These are phyloP conservation scores for Echinochloa phyllopogon DNA, from an alignment of 176 grass and related monocot species.

Conservation along the genomic window DNA sequence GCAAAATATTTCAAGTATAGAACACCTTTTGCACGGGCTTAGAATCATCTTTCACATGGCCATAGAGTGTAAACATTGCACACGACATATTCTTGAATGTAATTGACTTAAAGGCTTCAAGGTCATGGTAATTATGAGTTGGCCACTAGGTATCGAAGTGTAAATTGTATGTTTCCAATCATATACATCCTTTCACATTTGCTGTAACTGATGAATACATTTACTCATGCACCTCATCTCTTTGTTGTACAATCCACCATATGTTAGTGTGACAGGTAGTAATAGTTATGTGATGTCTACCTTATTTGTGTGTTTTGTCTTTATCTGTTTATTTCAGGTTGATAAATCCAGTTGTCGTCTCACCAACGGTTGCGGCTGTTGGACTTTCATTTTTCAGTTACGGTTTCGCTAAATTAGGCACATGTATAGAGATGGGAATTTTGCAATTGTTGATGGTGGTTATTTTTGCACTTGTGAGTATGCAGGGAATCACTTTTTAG, in stretches of 20 bases:
- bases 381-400: slow-evolving; percentile 99
- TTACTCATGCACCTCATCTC: background rate
- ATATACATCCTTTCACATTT: background rate
- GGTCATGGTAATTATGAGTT: background rate
- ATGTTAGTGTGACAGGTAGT: slow-evolving; percentile 1
- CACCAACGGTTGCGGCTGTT: slow-evolving; percentile 90
- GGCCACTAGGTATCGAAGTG: background rate
- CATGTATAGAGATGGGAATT: slow-evolving; percentile 90
- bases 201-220: slow-evolving; percentile 32
- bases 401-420: slow-evolving; percentile 83
- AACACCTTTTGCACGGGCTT: background rate
- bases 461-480: slow-evolving; percentile 96
- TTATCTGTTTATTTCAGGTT: slow-evolving; percentile 73
- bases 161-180: slow-evolving; percentile 15
- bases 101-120: background rate
- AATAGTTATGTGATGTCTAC: slow-evolving; percentile 18
- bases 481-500: slow-evolving; percentile 29
- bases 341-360: slow-evolving; percentile 93
- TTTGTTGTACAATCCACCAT: slow-evolving; percentile 1
- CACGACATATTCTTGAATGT: background rate
- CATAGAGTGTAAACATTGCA: background rate
- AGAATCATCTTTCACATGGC: background rate
- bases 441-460: slow-evolving; percentile 83
- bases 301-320: background rate
- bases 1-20: slow-evolving; percentile 2